A percentile compares a stretch with the other conserved stretches of the same genome.
Conservation (phyloP, 306 rosid species). For the Pterocarpus santalinus region DNA sequence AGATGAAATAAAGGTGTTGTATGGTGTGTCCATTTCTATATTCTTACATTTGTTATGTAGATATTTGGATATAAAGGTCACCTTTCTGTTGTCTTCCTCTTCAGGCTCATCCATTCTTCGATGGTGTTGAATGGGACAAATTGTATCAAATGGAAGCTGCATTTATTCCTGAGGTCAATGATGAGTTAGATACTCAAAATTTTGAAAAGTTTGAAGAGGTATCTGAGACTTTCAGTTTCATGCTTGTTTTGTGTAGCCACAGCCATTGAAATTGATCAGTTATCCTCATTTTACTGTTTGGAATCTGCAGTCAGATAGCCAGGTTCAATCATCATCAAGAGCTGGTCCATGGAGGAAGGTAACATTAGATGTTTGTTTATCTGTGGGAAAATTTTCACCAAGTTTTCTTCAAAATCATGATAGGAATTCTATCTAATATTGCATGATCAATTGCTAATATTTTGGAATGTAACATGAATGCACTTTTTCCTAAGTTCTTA, state of each 20-base stretch:
- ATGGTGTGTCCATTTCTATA: constrained; percentile 73
- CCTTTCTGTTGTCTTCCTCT: constrained; percentile 46
- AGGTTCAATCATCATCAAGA: constrained; percentile 70
- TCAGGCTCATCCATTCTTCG: constrained; percentile 84
- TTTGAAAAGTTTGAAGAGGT: constrained; percentile 99
- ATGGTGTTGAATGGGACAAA: constrained; percentile 77
- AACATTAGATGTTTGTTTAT: constrained; percentile 37
- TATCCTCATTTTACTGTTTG: constrained; percentile 22
- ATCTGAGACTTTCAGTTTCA: constrained; percentile 43
- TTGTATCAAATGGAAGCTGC: constrained; percentile 96
- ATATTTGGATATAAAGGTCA: constrained; percentile 48
- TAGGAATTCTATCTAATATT: not conserved
- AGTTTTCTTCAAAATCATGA: not conserved
- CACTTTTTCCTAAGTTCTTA: not conserved
- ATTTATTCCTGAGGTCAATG: constrained; percentile 92
- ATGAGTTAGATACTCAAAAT: constrained; percentile 96
- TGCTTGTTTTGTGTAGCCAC: constrained; percentile 31
- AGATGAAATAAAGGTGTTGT: constrained; percentile 95
- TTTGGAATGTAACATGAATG: constrained; percentile 20
- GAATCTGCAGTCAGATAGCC: constrained; percentile 66
- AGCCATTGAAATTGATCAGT: constrained; percentile 32
- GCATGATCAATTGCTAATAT: not conserved
- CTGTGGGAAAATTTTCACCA: not conserved
- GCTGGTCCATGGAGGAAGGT: constrained; percentile 98
- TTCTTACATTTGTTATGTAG: constrained; percentile 51